Conservation (phyloP, 768 basidiomycete species). For the Leccinum incarnatum region DNA sequence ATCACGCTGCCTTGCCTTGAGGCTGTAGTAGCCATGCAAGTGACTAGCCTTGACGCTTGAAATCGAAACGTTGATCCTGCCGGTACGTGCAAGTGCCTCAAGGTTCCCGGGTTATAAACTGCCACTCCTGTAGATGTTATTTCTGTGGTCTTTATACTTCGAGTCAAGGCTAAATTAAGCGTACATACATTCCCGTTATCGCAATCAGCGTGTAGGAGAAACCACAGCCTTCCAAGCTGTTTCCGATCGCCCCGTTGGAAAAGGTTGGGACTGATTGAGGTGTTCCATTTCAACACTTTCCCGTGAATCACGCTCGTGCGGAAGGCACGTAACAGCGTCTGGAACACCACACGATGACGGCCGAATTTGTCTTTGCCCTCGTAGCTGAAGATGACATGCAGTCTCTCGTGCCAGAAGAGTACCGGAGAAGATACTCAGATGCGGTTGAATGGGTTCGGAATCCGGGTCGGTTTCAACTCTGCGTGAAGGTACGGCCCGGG, state of each 20-base stretch:
- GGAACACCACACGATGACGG: not conserved
- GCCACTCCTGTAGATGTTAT: no score
- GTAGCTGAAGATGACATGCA: conserved; percentile 11
- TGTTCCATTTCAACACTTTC: not conserved
- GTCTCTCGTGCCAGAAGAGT: conserved; percentile 4
- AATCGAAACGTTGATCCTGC: no score
- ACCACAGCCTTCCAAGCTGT: conserved; percentile 14
- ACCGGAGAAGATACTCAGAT: conserved; percentile 9
- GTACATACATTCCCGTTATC: not conserved
- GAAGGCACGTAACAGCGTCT: not conserved
- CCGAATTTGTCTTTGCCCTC: not conserved
- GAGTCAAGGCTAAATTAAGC: not conserved
- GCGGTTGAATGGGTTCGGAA: not conserved
- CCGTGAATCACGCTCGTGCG: not conserved
- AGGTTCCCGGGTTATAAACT: no score
- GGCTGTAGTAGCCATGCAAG: no score
- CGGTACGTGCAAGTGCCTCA: no score
- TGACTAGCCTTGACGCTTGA: no score
- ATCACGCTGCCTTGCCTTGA: no score
- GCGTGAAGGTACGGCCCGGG: no score
- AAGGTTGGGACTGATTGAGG: not conserved
- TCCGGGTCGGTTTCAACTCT: conserved; percentile 1
- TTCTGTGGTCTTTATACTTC: not conserved
- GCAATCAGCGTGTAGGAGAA: not conserved
- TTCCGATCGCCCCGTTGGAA: not conserved